phyloP scores from a whole-genome alignment of 345 rosid species.

The Populus pruinosa region DNA sequence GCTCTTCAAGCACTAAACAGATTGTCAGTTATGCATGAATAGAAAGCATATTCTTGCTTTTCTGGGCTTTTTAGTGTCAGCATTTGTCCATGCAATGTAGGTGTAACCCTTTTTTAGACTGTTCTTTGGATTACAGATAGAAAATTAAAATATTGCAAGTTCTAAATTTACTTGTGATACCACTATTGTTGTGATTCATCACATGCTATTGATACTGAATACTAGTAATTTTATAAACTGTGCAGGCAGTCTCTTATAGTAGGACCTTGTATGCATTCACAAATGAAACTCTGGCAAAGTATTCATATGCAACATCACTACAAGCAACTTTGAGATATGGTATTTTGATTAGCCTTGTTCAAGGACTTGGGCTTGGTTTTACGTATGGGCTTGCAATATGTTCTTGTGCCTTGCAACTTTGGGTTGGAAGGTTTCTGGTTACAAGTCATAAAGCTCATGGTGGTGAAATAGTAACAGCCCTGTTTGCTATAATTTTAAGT shows the following conservation, averaged over 20 bases:
- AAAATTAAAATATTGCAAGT: neutral
- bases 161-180: neutral
- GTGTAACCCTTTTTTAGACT: neutral
- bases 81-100: neutral
- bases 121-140: neutral
- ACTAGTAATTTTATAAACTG: conserved; percentile 14
- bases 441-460: conserved; percentile 57
- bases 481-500: conserved; percentile 89
- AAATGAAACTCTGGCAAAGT: conserved; percentile 93
- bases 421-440: conserved; percentile 89
- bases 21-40: neutral
- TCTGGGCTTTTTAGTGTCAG: neutral
- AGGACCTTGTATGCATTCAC: conserved; percentile 97
- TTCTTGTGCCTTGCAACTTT: conserved; percentile 93
- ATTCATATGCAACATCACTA: conserved; percentile 91
- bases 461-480: conserved; percentile 85
- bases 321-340: conserved; percentile 98
- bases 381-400: conserved; percentile 98
- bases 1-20: neutral
- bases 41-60: neutral
- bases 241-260: conserved; percentile 89
- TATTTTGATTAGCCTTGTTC: conserved; percentile 88
- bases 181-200: neutral
- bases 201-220: conserved; percentile 4
- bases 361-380: conserved; percentile 99